Conservation (phyloP, 345 rosid genomes). For the Arabidopsis arenosa region DNA sequence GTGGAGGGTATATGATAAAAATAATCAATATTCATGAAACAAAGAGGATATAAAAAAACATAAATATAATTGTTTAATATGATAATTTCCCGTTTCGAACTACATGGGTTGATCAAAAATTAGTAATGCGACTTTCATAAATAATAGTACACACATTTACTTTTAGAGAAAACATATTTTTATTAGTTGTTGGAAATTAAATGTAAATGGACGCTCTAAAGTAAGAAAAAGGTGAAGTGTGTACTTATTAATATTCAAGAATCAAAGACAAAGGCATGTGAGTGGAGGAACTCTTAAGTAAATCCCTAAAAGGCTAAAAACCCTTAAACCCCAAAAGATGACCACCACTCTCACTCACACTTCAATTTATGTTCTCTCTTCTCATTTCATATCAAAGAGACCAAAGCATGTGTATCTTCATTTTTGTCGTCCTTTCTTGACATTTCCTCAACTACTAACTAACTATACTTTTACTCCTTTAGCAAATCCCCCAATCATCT, state of each 20-base stretch:
- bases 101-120: conserved; percentile 4
- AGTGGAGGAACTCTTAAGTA: not conserved
- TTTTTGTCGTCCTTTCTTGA: conserved; percentile 29
- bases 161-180: not conserved
- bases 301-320: not conserved
- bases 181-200: conserved; percentile 1
- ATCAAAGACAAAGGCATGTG: conserved; percentile 45
- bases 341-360: conserved; percentile 4
- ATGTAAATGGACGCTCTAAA: conserved; percentile 17
- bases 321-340: conserved; percentile 25
- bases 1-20: not conserved
- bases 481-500: not conserved
- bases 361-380: conserved; percentile 18
- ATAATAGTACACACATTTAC: not conserved
- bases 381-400: conserved; percentile 37
- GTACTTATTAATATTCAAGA: conserved; percentile 20
- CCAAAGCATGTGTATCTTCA: conserved; percentile 46
- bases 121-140: not conserved
- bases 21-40: not conserved
- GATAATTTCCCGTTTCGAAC: not conserved
- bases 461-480: conserved; percentile 34
- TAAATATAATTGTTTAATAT: not conserved
- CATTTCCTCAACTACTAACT: conserved; percentile 33
- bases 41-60: not conserved
- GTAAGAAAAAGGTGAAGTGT: conserved; percentile 29